phyloP scores from a whole-genome alignment of 2,329 filamentous ascomycete species.

The Cercospora brassicicola region DNA sequence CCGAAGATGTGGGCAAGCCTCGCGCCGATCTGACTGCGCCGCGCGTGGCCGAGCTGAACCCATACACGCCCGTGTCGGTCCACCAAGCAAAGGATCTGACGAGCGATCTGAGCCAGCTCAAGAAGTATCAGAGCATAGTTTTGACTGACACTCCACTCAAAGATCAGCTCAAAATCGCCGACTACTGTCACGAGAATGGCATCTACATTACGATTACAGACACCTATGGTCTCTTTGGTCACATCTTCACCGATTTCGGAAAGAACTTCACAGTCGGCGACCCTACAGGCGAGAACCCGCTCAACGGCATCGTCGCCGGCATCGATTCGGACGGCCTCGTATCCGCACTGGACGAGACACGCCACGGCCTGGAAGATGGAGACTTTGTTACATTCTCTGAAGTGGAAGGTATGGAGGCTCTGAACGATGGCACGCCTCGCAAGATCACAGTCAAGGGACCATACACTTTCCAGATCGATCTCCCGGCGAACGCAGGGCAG shows the following conservation, averaged over 20 bases:
- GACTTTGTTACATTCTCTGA: conserved; percentile 96
- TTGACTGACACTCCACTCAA: conserved; percentile 80
- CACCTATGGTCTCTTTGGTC: conserved; percentile 90
- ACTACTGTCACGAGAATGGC: conserved; percentile 91
- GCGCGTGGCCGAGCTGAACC: conserved; percentile 89
- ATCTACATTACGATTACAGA: conserved; percentile 88
- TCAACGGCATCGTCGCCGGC: conserved; percentile 83
- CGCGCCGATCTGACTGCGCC: conserved; percentile 84
- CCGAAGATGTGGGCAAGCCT: conserved; percentile 86
- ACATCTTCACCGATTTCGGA: conserved; percentile 96
- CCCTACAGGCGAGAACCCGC: conserved; percentile 81
- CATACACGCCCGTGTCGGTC: conserved; percentile 86
- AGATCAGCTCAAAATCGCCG: conserved; percentile 78
- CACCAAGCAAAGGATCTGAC: conserved; percentile 66
- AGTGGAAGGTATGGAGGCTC: conserved; percentile 82
- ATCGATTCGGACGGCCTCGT: conserved; percentile 90
- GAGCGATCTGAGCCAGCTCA: conserved; percentile 75
- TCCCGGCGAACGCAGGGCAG: conserved; percentile 80
- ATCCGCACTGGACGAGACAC: conserved; percentile 88
- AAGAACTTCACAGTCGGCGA: conserved; percentile 90
- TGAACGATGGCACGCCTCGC: conserved; percentile 80
- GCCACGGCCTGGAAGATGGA: conserved; percentile 92
- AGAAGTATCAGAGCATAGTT: conserved; percentile 89
- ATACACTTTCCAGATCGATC: conserved; percentile 95
- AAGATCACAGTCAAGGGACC: conserved; percentile 92